A percentile compares a stretch with the other conserved stretches of the same genome.
Conservation (phyloP, 768 basidiomycete species). For the Boletales sp. region DNA sequence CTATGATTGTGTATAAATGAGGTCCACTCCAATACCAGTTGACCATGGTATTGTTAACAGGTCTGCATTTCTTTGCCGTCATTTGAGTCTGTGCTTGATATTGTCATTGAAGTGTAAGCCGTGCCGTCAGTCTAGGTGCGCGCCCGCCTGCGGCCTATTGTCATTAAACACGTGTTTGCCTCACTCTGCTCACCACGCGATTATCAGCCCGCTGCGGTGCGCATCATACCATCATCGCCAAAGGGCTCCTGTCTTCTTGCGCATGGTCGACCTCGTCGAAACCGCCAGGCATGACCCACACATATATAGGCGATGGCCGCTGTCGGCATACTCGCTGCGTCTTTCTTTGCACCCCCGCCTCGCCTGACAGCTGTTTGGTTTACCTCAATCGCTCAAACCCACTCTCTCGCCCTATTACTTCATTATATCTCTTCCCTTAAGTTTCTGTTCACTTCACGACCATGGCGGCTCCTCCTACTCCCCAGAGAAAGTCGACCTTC, state of each 20-base stretch:
- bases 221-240: slow-evolving; percentile 27
- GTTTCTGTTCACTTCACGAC: slow-evolving; percentile 14
- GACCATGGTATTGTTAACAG: slow-evolving; percentile 1
- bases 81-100: slow-evolving; percentile 13
- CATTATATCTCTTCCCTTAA: slow-evolving; percentile 6
- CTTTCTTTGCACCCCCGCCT: slow-evolving; percentile 20
- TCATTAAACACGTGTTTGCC: slow-evolving; percentile 30
- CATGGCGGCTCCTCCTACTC: slow-evolving; percentile 27
- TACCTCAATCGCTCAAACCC: slow-evolving; percentile 1
- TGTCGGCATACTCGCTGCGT: slow-evolving; percentile 18
- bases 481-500: slow-evolving; percentile 39
- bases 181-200: slow-evolving; percentile 29
- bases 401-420: slow-evolving; percentile 4
- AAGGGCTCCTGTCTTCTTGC: slow-evolving; percentile 26
- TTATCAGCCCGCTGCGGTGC: slow-evolving; percentile 31
- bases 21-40: neutral
- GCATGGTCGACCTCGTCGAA: slow-evolving; percentile 35
- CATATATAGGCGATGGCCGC: slow-evolving; percentile 27
- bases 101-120: neutral
- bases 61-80: slow-evolving; percentile 1
- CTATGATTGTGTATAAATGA: neutral
- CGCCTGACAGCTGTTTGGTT: slow-evolving; percentile 7
- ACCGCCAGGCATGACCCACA: slow-evolving; percentile 29
- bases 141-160: slow-evolving; percentile 9
- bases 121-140: slow-evolving; percentile 11